phyloP scores from a whole-genome alignment of 1,139 yeast species.

The Scheffersomyces segobiensis region DNA sequence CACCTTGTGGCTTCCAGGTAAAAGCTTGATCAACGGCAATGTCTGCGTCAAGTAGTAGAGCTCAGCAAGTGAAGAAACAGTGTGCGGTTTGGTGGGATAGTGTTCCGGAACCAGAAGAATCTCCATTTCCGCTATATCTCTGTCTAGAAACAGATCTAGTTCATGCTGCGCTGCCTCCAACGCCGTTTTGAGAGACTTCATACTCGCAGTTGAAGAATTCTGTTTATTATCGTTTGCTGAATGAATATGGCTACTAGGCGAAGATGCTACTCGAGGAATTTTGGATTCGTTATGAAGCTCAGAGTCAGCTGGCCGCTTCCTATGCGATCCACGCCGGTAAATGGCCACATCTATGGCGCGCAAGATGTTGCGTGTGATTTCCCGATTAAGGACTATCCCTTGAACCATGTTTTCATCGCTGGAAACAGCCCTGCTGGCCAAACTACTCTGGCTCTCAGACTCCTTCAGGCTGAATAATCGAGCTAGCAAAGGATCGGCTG shows the following conservation, averaged over 20 bases:
- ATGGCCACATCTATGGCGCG: background rate
- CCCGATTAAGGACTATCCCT: background rate
- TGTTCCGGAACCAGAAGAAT: conserved; percentile 44
- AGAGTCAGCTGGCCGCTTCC: background rate
- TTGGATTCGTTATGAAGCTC: background rate
- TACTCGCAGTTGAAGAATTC: conserved; percentile 7
- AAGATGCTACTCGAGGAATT: background rate
- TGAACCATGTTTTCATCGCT: background rate
- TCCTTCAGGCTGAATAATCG: background rate
- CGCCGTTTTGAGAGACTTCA: conserved; percentile 21
- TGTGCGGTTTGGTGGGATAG: conserved; percentile 43
- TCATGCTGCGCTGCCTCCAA: conserved; percentile 22
- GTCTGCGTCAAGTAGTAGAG: conserved; percentile 86
- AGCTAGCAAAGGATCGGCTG: background rate
- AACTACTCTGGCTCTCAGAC: background rate
- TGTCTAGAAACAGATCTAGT: conserved; percentile 22
- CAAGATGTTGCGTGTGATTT: background rate
- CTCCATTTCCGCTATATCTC: conserved; percentile 34
- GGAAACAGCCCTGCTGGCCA: background rate
- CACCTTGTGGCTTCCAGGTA: conserved; percentile 85
- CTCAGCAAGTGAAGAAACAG: conserved; percentile 74
- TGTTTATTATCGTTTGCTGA: background rate
- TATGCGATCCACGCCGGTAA: background rate
- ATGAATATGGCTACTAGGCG: background rate
- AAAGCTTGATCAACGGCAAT: conserved; percentile 73